A percentile compares a stretch with the other conserved stretches of the same genome.
Evolutionary conservation across 225 moss, liverwort and hornwort genomes (phyloP).

Genomic region (Takakia lepidozioides): DNA sequence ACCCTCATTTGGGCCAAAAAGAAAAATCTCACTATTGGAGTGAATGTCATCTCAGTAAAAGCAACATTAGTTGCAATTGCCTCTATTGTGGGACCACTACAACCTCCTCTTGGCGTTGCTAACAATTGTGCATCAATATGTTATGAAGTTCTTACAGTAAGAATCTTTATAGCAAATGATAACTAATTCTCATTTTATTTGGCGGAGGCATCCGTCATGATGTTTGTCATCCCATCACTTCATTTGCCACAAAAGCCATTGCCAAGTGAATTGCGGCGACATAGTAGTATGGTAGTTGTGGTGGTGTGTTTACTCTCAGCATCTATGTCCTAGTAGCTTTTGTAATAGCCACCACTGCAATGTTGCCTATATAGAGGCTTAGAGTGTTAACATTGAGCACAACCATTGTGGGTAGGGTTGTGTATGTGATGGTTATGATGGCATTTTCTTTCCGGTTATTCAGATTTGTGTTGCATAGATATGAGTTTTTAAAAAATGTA

Average conservation of each 20-base stretch:
- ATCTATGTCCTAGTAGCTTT: slow-evolving; percentile 19
- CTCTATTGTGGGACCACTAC: slow-evolving; percentile 12
- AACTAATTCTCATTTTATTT: slow-evolving; percentile 22
- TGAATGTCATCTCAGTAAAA: slow-evolving; percentile 6
- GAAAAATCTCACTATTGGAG: slow-evolving; percentile 3
- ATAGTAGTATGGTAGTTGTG: slow-evolving; percentile 3
- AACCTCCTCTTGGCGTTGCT: slow-evolving; percentile 7
- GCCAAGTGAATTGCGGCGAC: slow-evolving; percentile 4
- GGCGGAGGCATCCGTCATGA: slow-evolving; percentile 14
- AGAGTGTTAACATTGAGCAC: too few relatives aligned
- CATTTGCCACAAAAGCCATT: slow-evolving; percentile 16
- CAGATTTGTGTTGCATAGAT: too few relatives aligned
- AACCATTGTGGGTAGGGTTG: too few relatives aligned
- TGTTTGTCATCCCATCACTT: slow-evolving; percentile 14
- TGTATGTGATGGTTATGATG: too few relatives aligned
- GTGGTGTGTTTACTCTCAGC: slow-evolving; percentile 12
- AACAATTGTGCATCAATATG: not conserved
- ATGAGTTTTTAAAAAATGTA: too few relatives aligned
- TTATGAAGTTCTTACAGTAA: slow-evolving; percentile 1
- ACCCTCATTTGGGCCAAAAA: not conserved
- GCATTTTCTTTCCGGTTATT: too few relatives aligned
- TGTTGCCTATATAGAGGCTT: too few relatives aligned
- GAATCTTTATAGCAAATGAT: slow-evolving; percentile 14
- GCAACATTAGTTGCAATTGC: slow-evolving; percentile 13
- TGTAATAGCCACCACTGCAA: slow-evolving; percentile 7